Conservation (phyloP, 805 yeast species). For the Tanozyma kutaoensis region DNA sequence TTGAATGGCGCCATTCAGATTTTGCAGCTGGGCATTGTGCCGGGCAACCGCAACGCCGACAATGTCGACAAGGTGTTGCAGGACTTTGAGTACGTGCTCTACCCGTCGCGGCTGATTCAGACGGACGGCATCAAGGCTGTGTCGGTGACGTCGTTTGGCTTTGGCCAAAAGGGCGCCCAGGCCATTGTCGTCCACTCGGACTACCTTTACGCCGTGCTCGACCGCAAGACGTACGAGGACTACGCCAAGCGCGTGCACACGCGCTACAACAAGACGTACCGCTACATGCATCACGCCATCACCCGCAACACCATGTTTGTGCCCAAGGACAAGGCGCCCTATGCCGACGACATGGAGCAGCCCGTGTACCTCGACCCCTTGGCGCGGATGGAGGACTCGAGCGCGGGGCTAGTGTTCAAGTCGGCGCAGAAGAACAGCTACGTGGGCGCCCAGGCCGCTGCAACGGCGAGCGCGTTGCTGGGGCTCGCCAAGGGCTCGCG, state of each 20-base stretch:
- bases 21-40: constrained; percentile 83
- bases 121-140: constrained; percentile 98
- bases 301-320: constrained; percentile 83
- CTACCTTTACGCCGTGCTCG: constrained; percentile 77
- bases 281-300: constrained; percentile 93
- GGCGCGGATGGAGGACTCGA: constrained; percentile 50
- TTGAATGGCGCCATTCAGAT: constrained; percentile 95
- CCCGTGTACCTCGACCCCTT: constrained; percentile 92
- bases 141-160: constrained; percentile 94
- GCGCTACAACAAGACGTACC: constrained; percentile 82
- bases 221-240: constrained; percentile 52
- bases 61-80: constrained; percentile 78
- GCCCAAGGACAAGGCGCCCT: constrained; percentile 91
- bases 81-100: constrained; percentile 77
- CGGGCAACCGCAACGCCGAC: constrained; percentile 98
- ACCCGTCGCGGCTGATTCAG: constrained; percentile 86
- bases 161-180: constrained; percentile 99
- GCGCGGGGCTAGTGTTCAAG: constrained; percentile 35
- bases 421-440: constrained; percentile 35
- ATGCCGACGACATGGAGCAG: constrained; percentile 76
- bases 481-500: constrained; percentile 43
- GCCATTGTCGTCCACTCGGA: constrained; percentile 88
- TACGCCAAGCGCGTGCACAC: constrained; percentile 60
- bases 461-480: constrained; percentile 53
- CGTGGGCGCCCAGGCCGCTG: constrained; percentile 33